Evolutionary conservation across 768 basidiomycete species (phyloP), one percentile per base, ranked within the genome.

Genomic region (Pilatotrama ljubarskyi): DNA sequence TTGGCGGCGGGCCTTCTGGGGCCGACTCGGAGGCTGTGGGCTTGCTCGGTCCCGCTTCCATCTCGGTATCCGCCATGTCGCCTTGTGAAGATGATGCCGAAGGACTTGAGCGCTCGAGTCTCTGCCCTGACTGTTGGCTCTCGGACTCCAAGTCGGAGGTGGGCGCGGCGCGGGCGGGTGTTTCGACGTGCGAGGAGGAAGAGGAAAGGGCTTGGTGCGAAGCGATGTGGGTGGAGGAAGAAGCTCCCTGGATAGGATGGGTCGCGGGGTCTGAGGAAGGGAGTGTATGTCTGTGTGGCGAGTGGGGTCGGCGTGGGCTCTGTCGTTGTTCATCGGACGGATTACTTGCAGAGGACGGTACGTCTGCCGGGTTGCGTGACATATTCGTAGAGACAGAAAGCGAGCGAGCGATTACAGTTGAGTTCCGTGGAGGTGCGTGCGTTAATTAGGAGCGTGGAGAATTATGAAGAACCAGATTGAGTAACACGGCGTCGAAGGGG

Each of bases 61-160:
- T 80, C 65, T 85, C 86, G 51, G 77, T 84, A 70, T 88, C 87
- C 8, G 82, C 83, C 77, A 83, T 67, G 66, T 70, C 74, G 53
- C 73, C 72, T 61, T 73, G 71, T 5, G 71, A 71, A 37, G 70
- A 72, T 47, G 68, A 68, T 6, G 53, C 58, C 8, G 70, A 71
- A 38, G 70, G 68, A 32, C 68, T 69, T 25, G 68, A 67, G 57
- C 67, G 67, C 50, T 64, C 63, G 44, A 25, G 17, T 44, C 52
- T 51, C 26, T 47, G 55, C 26, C 26, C 55, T 42, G 47, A 43
- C 42, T 26, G 50, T 46, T 50, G 61, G 20, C 51, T 35, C 25
- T 40, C 53, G 17, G 63, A 36, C 35, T 61, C 63, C 24, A 56
- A 37, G 56, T 64, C 63, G 25, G 59, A 64, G 51, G 56, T 26